Evolutionary conservation across 2,329 filamentous ascomycete species (phyloP).

Genomic region (Aspergillus unguis): DNA sequence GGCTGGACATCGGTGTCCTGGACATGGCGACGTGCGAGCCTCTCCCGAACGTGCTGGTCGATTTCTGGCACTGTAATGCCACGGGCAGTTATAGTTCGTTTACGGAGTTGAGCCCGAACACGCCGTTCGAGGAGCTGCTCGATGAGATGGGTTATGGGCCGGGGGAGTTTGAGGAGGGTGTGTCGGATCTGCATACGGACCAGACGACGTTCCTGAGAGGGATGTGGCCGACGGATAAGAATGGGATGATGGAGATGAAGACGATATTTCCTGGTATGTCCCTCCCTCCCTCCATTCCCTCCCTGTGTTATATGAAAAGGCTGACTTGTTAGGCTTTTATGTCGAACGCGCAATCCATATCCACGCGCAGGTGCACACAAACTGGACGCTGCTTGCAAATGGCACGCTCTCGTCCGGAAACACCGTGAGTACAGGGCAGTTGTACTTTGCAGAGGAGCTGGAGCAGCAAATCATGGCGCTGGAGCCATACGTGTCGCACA

Average conservation of each 20-base stretch:
- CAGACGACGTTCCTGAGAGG: constrained; percentile 46
- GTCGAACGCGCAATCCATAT: constrained; percentile 45
- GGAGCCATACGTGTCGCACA: constrained; percentile 34
- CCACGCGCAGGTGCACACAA: constrained; percentile 45
- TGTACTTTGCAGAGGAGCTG: constrained; percentile 31
- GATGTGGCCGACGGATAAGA: constrained; percentile 43
- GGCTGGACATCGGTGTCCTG: constrained; percentile 43
- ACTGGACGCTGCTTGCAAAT: constrained; percentile 24
- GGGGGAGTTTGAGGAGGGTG: constrained; percentile 22
- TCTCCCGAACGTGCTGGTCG: constrained; percentile 33
- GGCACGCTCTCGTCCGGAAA: constrained; percentile 27
- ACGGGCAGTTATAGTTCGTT: constrained; percentile 39
- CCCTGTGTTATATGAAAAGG: neutral
- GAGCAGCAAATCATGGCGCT: constrained; percentile 32
- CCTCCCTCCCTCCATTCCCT: neutral
- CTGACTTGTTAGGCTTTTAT: constrained; percentile 35
- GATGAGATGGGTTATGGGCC: constrained; percentile 23
- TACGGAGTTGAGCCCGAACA: constrained; percentile 25
- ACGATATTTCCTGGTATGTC: constrained; percentile 39
- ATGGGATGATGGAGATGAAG: constrained; percentile 48
- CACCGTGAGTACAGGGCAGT: constrained; percentile 32
- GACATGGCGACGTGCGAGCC: constrained; percentile 44
- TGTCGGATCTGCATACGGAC: constrained; percentile 22
- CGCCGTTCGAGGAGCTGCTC: constrained; percentile 27
- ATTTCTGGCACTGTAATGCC: constrained; percentile 47